These are phyloP conservation scores for Cinchona pubescens DNA, from an alignment of 257 asterid species.

Conservation along the genomic window DNA sequence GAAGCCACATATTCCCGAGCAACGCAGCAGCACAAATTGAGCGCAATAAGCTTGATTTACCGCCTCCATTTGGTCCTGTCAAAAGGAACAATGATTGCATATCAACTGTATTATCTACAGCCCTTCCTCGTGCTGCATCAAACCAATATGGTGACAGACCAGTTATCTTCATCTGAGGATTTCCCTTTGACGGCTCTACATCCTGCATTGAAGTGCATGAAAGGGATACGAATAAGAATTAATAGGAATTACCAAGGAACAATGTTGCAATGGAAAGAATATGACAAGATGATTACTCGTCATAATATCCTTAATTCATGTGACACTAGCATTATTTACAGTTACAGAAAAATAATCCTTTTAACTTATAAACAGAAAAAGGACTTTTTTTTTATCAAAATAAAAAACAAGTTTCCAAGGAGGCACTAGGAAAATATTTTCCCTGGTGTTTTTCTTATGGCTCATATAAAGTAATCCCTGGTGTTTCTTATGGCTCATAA, in stretches of 20 bases:
- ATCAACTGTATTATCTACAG: conserved; percentile 67
- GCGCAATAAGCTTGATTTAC: conserved; percentile 88
- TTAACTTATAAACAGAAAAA: background rate
- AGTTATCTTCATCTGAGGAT: conserved; percentile 60
- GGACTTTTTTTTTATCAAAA: background rate
- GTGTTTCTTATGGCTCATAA: background rate
- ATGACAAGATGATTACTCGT: background rate
- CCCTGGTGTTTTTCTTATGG: too few species aligned
- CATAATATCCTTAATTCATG: background rate
- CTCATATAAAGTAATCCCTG: too few species aligned
- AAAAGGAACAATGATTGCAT: conserved; percentile 82
- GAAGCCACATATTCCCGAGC: conserved; percentile 83
- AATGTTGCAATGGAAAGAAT: background rate
- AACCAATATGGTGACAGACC: conserved; percentile 97
- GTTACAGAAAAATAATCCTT: background rate
- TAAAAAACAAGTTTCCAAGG: background rate
- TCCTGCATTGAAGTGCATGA: conserved; percentile 40
- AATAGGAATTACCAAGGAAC: background rate
- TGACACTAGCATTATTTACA: background rate
- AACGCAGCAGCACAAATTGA: conserved; percentile 93
- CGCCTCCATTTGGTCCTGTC: conserved; percentile 99
- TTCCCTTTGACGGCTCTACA: conserved; percentile 20
- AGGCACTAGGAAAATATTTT: background rate
- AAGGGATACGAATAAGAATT: background rate
- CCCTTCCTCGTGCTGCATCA: conserved; percentile 81